Evolutionary conservation across 2,329 filamentous ascomycete species (phyloP), one percentile per base, ranked within the genome.

Genomic region (Cladosporium sp.): DNA sequence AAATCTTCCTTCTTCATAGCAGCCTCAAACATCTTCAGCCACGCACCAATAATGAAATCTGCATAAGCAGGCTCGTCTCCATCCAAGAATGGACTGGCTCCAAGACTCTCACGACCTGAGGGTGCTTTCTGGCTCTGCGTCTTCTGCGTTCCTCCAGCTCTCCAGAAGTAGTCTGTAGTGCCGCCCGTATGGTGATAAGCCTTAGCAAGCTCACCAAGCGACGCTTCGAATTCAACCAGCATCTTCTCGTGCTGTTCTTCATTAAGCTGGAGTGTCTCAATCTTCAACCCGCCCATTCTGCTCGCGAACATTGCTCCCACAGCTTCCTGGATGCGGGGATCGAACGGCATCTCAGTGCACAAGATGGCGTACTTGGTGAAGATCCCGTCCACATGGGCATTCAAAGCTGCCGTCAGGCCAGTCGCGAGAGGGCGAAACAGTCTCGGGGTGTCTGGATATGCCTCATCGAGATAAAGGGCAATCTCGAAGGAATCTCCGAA

Each of bases 401-500:
- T 84, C 64, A 83, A 83, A 2, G 60, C 66, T 5, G 69, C 70
- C 0, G 77, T 68, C 5, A 59, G 12, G 7, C 57, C 61, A 1
- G 56, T 62, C 2, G 64, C 62, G 33, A 66, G 61, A 0, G 62
- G 41, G 0, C 75, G 75, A 56, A 84, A 78, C 2, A 84, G 68
- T 0, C 72, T 67, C 1, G 74, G 74, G 0, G 71, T 62, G 25
- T 63, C 51, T 0, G 79, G 78, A 49, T 78, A 82, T 0, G 62
- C 70, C 1, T 72, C 65, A 19, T 84, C 74, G 2, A 85, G 70
- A 57, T 83, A 78, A 20, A 75, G 64, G 6, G 82, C 83, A 53
- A 85, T 85, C 46, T 85, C 82, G 59, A 84, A 83, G 2, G 80
- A 80, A 65, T 86, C 83, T 4, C 82, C 82, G 2, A 84, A 49